Evolutionary conservation across 768 basidiomycete genomes (phyloP), one percentile per base, ranked within the genome.

Genomic region (Lactarius indigo): DNA sequence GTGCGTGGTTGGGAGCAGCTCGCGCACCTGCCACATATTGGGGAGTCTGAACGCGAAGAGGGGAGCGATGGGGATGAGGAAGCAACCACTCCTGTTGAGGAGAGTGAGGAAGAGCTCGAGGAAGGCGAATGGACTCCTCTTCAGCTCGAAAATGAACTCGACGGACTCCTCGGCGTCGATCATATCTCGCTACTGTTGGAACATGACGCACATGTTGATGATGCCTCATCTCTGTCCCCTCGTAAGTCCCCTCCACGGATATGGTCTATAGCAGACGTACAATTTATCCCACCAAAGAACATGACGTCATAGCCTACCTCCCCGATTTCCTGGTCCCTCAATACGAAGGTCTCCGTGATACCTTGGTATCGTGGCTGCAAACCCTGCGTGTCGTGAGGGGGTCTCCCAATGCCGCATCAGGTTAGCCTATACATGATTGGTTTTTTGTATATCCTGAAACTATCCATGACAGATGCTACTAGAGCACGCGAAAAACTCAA

Each of bases 1-100:
- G 95, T 98, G 18, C 87, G 94, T 57, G 96, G 95, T 17, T 98
- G 92, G 88, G 92, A 94, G 74, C 87, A 83, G 52, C 81, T 87
- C 9, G 87, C 89, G 15, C 83, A 84, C 1, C 76, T 91, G 23
- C 87, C 87, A 2, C 89, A 89, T 64, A 88, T 90, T 73, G 87
- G 88, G 68, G 88, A 91, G 57, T 82, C 84, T 9, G 83, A 80
- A 31, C 86, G 87, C 71, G 83, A 74, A 28, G 76, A 77, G 33
- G 74, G 71, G 23, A 76, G 73, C 17, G 75, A 67, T 26, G 77
- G 78, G 15, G 78, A 77, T 28, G 74, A 74, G 13, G 75, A 72
- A 52, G 61, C 37, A 20, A 35, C 31, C 4, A 1, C 62, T 13
- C 26, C 20, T 3, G 70, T 73, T 5, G 69, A 74, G 39, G 70